phyloP scores from a whole-genome alignment of 441 rosid genomes.

The Populus trichocarpa region DNA sequence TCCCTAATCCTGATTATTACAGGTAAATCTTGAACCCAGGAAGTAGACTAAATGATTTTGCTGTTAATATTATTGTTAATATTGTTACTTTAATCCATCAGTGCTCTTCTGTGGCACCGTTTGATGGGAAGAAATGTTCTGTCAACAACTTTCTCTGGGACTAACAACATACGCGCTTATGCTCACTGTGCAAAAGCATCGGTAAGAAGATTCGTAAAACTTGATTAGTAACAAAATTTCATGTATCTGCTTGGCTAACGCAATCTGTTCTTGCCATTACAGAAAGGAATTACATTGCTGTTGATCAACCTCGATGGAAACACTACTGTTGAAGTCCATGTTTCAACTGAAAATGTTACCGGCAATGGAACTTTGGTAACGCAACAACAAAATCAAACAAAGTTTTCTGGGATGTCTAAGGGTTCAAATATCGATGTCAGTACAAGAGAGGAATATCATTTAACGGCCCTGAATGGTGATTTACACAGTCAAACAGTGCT shows the following conservation, averaged over 20 bases:
- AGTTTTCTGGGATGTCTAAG: slow-evolving; percentile 21
- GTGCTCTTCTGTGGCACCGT: slow-evolving; percentile 87
- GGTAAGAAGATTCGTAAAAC: slow-evolving; percentile 29
- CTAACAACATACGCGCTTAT: slow-evolving; percentile 60
- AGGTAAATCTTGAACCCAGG: slow-evolving; percentile 38
- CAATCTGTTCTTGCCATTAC: neutral
- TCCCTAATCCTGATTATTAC: slow-evolving; percentile 93
- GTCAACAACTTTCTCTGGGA: slow-evolving; percentile 58
- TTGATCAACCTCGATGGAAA: slow-evolving; percentile 35
- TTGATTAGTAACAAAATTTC: neutral
- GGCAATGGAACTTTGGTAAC: neutral
- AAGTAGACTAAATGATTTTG: neutral
- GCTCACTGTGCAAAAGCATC: slow-evolving; percentile 84
- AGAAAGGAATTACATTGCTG: slow-evolving; percentile 29
- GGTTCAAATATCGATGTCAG: neutral
- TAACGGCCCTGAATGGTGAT: slow-evolving; percentile 39
- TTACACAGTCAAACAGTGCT: slow-evolving; percentile 39
- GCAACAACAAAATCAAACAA: slow-evolving; percentile 7
- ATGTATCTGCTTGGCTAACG: neutral
- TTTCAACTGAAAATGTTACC: slow-evolving; percentile 23
- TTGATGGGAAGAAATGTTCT: slow-evolving; percentile 79
- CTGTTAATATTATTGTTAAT: neutral
- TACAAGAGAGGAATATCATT: slow-evolving; percentile 42
- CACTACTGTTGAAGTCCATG: slow-evolving; percentile 17
- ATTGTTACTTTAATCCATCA: slow-evolving; percentile 16